Evolutionary conservation across 768 basidiomycete species (phyloP).

Genomic region (Auricularia heimuer): DNA sequence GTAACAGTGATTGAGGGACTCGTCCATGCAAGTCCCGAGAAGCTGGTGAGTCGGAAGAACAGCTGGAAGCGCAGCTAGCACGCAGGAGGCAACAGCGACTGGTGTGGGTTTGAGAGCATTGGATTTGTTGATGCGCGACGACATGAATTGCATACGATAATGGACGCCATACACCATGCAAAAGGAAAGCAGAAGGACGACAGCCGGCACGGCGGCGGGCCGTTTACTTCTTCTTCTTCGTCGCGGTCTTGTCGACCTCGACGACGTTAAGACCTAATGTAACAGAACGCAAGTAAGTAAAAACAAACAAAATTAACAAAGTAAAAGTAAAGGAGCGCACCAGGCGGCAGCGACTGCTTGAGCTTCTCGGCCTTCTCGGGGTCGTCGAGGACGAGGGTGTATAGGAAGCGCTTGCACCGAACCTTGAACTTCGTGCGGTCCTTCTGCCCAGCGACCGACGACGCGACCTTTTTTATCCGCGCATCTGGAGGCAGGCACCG

Average conservation of each 20-base stretch:
- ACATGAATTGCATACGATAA: neutral
- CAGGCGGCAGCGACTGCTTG: slow-evolving; percentile 87
- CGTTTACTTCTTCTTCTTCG: slow-evolving; percentile 48
- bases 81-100: too few relatives aligned
- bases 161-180: neutral
- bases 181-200: neutral
- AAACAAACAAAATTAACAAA: neutral
- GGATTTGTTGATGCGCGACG: neutral
- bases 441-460: slow-evolving; percentile 51
- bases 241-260: slow-evolving; percentile 58
- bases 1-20: too few relatives aligned
- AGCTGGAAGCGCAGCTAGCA: too few relatives aligned
- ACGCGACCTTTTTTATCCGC: slow-evolving; percentile 90
- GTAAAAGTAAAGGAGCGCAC: slow-evolving; percentile 35
- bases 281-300: slow-evolving; percentile 2
- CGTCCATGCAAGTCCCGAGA: too few relatives aligned
- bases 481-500: slow-evolving; percentile 49
- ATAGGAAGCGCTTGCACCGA: slow-evolving; percentile 90
- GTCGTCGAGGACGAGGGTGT: slow-evolving; percentile 94
- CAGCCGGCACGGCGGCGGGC: neutral
- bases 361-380: slow-evolving; percentile 98
- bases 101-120: too few relatives aligned
- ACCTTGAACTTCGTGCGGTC: slow-evolving; percentile 96
- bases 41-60: too few relatives aligned
- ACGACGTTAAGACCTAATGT: slow-evolving; percentile 54